Evolutionary conservation across 208 protist species (phyloP), one percentile per base, ranked within the genome.

Genomic region (Acanthamoeba sp.): DNA sequence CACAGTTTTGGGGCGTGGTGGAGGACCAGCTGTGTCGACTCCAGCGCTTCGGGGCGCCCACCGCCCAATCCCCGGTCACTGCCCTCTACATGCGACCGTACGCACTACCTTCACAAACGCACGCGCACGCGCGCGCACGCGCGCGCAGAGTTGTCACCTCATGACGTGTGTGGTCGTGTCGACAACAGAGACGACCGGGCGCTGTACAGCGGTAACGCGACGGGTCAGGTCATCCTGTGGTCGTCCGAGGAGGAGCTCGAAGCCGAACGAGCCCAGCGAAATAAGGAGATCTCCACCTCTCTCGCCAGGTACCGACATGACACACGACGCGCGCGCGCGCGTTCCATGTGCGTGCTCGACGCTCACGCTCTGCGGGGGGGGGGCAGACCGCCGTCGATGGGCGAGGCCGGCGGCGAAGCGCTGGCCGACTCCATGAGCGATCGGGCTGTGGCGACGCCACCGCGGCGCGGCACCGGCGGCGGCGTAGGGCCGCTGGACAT

Each of bases 121-220:
- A 45, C 38, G 45, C 45, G 12, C 45, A 50, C 45, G 45, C 45
- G 12, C 45, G 12, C 45, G 45, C 45, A 50, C 45, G 18, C 45
- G 45, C 42, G 18, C 45, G 45, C 45, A 50, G 45, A 9, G 45
- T 18, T 50, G 12, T 50, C 45, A 50, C 45, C 18, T 3, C 42
- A n/a, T 50, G 9, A 64, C 40, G 1, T 1, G 9, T 89, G 27
- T 66, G 0, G 71, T 1, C 4, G 18, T 16, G 6, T 10, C 18
- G 48, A 6, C 12, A 3, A 34, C 84, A 91, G 59, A 45, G 84
- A 91, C 38, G 84, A 91, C 50, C 27, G 34, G 29, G 84, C 59
- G 32, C 55, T 91, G 55, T 91, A 91, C 84, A 91, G 84, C 84
- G 84, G 55, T 16, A 91, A 91, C 36, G 84, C 84, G 24, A 64